Evolutionary conservation across 371 early-diverging fungal genomes (phyloP).

Genomic region (Syncephalastrum contaminatum): DNA sequence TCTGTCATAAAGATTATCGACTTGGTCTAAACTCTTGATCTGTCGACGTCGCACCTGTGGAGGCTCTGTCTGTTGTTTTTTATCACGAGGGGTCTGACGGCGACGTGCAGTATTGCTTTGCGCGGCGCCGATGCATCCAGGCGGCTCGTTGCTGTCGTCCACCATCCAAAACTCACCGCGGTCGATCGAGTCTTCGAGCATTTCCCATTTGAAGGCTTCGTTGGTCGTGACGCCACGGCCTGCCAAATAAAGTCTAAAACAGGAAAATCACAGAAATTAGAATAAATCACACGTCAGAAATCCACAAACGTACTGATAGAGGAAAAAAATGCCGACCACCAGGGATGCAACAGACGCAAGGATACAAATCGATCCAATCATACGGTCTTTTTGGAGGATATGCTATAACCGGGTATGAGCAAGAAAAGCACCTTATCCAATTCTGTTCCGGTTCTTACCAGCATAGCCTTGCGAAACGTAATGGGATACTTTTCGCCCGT

Average conservation of each 20-base stretch:
- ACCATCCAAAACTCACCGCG: slow-evolving; percentile 54
- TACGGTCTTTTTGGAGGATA: slow-evolving; percentile 57
- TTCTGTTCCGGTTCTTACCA: slow-evolving; percentile 25
- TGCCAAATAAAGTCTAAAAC: slow-evolving; percentile 53
- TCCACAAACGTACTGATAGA: slow-evolving; percentile 54
- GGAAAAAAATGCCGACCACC: slow-evolving; percentile 58
- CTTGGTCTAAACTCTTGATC: slow-evolving; percentile 50
- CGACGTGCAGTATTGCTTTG: too few relatives aligned
- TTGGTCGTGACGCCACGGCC: slow-evolving; percentile 72
- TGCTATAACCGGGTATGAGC: slow-evolving; percentile 47
- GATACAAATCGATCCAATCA: slow-evolving; percentile 63
- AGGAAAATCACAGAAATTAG: background rate
- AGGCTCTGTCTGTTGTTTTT: slow-evolving; percentile 12
- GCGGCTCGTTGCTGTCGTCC: slow-evolving; percentile 11
- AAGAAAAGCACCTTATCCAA: background rate
- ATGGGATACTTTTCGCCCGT: slow-evolving; percentile 36
- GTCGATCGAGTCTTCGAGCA: slow-evolving; percentile 64
- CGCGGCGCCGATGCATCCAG: background rate
- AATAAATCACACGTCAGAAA: background rate
- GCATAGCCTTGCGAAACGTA: slow-evolving; percentile 37
- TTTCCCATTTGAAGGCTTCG: slow-evolving; percentile 78
- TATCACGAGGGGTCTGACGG: background rate
- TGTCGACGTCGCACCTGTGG: slow-evolving; percentile 15
- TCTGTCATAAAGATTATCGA: slow-evolving; percentile 66
- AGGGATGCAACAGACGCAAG: slow-evolving; percentile 59